Percentiles rank a stretch among this genome's conserved stretches.
Conservation (phyloP, 345 rosid species). For the Hypericum perforatum region DNA sequence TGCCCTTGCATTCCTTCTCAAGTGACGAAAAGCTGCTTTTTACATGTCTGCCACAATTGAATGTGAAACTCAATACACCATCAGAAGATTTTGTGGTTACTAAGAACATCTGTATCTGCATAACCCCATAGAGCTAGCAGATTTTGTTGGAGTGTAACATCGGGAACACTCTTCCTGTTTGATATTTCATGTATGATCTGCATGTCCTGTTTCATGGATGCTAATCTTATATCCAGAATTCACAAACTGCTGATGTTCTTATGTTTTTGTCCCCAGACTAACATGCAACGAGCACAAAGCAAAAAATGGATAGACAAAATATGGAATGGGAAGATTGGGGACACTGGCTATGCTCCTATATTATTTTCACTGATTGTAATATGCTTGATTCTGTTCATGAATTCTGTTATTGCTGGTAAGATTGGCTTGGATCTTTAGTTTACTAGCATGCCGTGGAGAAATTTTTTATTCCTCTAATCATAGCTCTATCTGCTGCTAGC, state of each 20-base stretch:
- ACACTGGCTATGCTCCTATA: constrained; percentile 65
- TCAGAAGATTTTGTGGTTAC: no score
- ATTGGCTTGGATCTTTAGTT: constrained; percentile 10
- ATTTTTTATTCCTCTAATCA: constrained; percentile 7
- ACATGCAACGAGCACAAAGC: constrained; percentile 36
- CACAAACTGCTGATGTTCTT: constrained; percentile 2
- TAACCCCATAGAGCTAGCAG: no score
- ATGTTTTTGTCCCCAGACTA: constrained; percentile 37
- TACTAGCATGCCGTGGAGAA: neutral
- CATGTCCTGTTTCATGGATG: neutral
- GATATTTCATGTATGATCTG: no score
- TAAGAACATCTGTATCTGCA: no score
- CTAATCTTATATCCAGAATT: neutral
- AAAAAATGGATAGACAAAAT: constrained; percentile 37
- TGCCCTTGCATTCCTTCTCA: constrained; percentile 5
- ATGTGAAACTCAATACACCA: no score
- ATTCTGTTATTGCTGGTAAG: constrained; percentile 62
- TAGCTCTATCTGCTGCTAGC: constrained; percentile 33
- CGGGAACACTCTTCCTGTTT: no score
- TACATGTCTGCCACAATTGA: no score
- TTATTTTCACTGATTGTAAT: constrained; percentile 41
- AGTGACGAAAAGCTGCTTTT: no score
- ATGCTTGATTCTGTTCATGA: constrained; percentile 51
- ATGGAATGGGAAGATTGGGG: constrained; percentile 39
- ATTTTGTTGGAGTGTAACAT: no score